Conservation (phyloP, 2,329 filamentous ascomycete species). For the Aspergillus awamori region DNA sequence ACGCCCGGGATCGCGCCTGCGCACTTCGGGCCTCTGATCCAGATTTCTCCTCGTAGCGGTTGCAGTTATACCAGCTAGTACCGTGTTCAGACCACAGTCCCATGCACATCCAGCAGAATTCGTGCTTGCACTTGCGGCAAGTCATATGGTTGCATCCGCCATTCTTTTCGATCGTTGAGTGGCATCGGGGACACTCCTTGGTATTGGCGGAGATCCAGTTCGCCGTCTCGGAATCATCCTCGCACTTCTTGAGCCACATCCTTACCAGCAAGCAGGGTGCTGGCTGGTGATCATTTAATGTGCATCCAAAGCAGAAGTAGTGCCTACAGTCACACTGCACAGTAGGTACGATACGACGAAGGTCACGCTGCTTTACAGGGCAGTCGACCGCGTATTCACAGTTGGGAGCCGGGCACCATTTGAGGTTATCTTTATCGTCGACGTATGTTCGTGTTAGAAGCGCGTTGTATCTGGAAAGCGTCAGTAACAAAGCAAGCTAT, state of each 20-base stretch:
- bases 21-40: slow-evolving; percentile 87
- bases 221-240: slow-evolving; percentile 95
- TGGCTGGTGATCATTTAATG: slow-evolving; percentile 86
- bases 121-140: slow-evolving; percentile 90
- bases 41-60: slow-evolving; percentile 94
- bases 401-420: slow-evolving; percentile 98
- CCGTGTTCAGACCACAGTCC: slow-evolving; percentile 97
- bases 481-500: slow-evolving; percentile 17
- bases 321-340: slow-evolving; percentile 84
- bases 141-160: slow-evolving; percentile 98
- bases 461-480: slow-evolving; percentile 69
- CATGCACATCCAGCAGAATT: slow-evolving; percentile 99
- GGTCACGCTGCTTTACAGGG: slow-evolving; percentile 80
- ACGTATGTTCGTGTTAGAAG: slow-evolving; percentile 93
- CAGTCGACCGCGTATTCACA: slow-evolving; percentile 94
- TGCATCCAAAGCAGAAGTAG: slow-evolving; percentile 94
- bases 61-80: slow-evolving; percentile 99
- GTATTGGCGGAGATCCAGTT: slow-evolving; percentile 99
- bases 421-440: slow-evolving; percentile 91
- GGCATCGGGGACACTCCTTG: slow-evolving; percentile 94
- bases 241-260: slow-evolving; percentile 96
- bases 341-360: slow-evolving; percentile 83
- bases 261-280: slow-evolving; percentile 90
- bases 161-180: slow-evolving; percentile 98
- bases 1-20: slow-evolving; percentile 86